These are phyloP conservation scores for Zopfia rhizophila DNA, from an alignment of 2,329 filamentous ascomycete species.

Conservation along the genomic window DNA sequence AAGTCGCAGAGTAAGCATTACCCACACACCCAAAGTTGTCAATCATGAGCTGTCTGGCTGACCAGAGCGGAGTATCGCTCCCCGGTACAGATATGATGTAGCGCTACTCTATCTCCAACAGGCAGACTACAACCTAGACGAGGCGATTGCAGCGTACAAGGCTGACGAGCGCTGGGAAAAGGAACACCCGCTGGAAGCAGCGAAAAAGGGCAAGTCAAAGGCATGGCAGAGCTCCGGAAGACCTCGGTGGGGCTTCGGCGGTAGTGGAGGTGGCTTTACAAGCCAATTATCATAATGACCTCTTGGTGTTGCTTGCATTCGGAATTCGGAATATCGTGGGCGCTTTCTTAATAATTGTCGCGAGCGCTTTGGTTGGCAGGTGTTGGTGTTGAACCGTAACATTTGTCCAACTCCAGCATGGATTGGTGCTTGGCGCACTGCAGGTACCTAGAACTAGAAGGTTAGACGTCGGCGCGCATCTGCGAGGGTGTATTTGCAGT, in stretches of 20 bases:
- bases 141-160: conserved; percentile 71
- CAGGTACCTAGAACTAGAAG: too few species aligned
- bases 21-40: conserved; percentile 1
- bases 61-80: conserved; percentile 49
- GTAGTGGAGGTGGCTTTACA: conserved; percentile 44
- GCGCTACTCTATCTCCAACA: conserved; percentile 80
- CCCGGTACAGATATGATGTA: conserved; percentile 68
- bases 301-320: background rate
- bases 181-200: conserved; percentile 68
- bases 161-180: conserved; percentile 82
- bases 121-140: conserved; percentile 71
- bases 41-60: conserved; percentile 35
- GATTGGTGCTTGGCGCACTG: too few species aligned
- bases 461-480: too few species aligned
- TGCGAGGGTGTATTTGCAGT: too few species aligned
- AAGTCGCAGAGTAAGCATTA: conserved; percentile 75
- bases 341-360: too few species aligned
- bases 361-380: too few species aligned
- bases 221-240: conserved; percentile 33
- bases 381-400: too few species aligned
- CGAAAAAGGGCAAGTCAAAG: conserved; percentile 57
- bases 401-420: too few species aligned
- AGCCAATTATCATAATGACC: conserved; percentile 44
- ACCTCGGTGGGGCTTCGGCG: conserved; percentile 48
- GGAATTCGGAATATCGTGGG: too few species aligned